Percentiles rank a stretch among this genome's conserved stretches.
Conservation (phyloP, 1,139 yeast species). For the Yamadazyma spencermartinsiae region DNA sequence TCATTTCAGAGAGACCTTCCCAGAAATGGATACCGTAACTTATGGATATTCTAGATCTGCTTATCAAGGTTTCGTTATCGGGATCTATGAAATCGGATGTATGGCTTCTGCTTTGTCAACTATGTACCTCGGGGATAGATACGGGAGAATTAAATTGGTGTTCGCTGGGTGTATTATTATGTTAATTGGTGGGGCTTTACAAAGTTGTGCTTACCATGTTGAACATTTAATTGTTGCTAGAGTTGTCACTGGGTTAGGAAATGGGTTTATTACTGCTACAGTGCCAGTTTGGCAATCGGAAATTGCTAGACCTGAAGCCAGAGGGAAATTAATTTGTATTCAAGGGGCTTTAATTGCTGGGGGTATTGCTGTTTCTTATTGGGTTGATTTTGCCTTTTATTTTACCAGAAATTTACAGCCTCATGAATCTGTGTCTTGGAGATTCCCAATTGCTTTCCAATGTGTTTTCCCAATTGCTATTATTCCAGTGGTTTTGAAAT, state of each 20-base stretch:
- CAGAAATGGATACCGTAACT: constrained; percentile 28
- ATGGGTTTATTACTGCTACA: constrained; percentile 36
- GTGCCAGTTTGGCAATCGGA: constrained; percentile 44
- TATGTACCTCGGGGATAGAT: constrained; percentile 34
- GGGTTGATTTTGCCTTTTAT: constrained; percentile 48
- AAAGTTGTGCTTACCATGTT: constrained; percentile 32
- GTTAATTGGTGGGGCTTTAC: constrained; percentile 38
- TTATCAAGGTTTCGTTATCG: constrained; percentile 35
- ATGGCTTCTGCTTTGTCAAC: constrained; percentile 35
- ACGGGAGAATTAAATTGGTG: constrained; percentile 34
- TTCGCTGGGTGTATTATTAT: constrained; percentile 34
- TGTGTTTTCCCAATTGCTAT: constrained; percentile 34
- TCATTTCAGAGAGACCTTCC: constrained; percentile 39
- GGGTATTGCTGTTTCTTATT: constrained; percentile 43
- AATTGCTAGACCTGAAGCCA: constrained; percentile 32
- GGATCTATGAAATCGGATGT: constrained; percentile 41
- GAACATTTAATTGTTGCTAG: constrained; percentile 42
- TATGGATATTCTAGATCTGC: constrained; percentile 25
- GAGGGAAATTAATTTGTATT: constrained; percentile 38
- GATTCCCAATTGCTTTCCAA: constrained; percentile 52
- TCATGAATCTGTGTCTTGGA: constrained; percentile 30
- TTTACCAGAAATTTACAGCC: constrained; percentile 23
- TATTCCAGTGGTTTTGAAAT: constrained; percentile 28
- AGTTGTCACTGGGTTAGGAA: constrained; percentile 46
- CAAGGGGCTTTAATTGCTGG: constrained; percentile 40